Evolutionary conservation across 2,329 filamentous ascomycete species (phyloP).

Genomic region (Pyrenochaeta sp.): DNA sequence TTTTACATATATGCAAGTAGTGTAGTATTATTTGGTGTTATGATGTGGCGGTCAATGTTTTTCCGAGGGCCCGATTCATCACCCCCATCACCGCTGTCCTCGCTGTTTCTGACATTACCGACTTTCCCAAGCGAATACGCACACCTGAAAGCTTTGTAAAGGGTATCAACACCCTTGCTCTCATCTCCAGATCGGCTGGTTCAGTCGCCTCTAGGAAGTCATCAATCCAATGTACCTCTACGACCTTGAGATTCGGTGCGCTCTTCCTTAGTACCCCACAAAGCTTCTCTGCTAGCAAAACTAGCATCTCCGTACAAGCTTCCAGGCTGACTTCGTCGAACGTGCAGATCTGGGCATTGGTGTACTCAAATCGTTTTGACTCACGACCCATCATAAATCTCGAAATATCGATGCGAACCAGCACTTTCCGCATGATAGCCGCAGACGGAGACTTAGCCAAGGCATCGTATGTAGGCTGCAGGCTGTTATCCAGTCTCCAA

Average conservation of each 20-base stretch:
- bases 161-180: slow-evolving; percentile 7
- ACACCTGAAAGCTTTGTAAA: slow-evolving; percentile 9
- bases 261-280: slow-evolving; percentile 6
- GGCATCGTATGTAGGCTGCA: slow-evolving; percentile 7
- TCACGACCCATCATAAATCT: not conserved
- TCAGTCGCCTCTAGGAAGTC: slow-evolving; percentile 9
- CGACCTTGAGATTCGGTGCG: slow-evolving; percentile 5
- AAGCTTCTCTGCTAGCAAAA: slow-evolving; percentile 3
- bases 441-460: slow-evolving; percentile 1
- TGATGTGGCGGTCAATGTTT: too few relatives aligned
- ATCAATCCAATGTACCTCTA: slow-evolving; percentile 19
- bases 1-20: too few relatives aligned
- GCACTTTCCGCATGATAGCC: slow-evolving; percentile 2
- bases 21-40: too few relatives aligned
- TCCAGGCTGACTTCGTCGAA: slow-evolving; percentile 12
- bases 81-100: not conserved
- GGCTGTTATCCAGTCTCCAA: slow-evolving; percentile 5
- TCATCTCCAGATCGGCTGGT: slow-evolving; percentile 7
- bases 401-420: slow-evolving; percentile 8
- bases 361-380: not conserved
- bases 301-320: slow-evolving; percentile 5
- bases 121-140: not conserved
- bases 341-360: not conserved
- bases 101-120: not conserved
- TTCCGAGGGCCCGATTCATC: not conserved